Base-by-base conservation (phyloP, 805 yeast species). In the Scheffersomyces ergatensis region DNA sequence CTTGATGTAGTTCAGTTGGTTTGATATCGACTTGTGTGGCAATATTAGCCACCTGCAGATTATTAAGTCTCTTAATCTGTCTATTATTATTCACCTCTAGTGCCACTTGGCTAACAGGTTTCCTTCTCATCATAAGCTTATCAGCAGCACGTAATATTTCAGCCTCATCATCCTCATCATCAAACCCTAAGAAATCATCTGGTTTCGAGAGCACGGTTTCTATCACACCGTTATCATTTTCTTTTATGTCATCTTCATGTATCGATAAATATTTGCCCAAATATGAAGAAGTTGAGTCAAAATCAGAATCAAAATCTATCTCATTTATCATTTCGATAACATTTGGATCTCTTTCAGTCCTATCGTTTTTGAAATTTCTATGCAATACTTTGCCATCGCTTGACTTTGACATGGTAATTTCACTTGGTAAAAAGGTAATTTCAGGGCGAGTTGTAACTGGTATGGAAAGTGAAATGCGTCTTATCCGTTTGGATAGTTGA, bases 101-200 rank as follows among this genome's bases (percentile, higher is more conserved):
- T 16, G 12, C n/a, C 32, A 17, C 21, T 20, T 15, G 29, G 16
- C 13, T n/a, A n/a, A 23, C n/a, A 4, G 42, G 37, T 29, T 39
- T 35, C 25, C 17, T 7, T 27, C 19, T 24, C 18, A 12, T 27
- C 7, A 7, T n/a, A 14, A 29, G 15, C 4, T 16, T 14, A 13
- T 31, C 34, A 5, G 34, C 37, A 12, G 38, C 44, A 12, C 24
- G 18, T 26, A 35, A 34, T 13, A 33, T 26, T 11, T 24, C 31
- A 23, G 25, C 16, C 8, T 32, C 16, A 31, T 40, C 44, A 24
- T 40, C 44, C 16, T 40, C 35, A 37, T 41, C 44, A 27, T 39
- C 37, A 17, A 41, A 41, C 6, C 33, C 44, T 34, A 21, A 25
- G 5, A 27, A 32, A 15, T 21, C 27, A 14, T 14, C n/a, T 29